Conservation (phyloP, 2,329 filamentous ascomycete genomes). For the Herpotrichia juniperi region DNA sequence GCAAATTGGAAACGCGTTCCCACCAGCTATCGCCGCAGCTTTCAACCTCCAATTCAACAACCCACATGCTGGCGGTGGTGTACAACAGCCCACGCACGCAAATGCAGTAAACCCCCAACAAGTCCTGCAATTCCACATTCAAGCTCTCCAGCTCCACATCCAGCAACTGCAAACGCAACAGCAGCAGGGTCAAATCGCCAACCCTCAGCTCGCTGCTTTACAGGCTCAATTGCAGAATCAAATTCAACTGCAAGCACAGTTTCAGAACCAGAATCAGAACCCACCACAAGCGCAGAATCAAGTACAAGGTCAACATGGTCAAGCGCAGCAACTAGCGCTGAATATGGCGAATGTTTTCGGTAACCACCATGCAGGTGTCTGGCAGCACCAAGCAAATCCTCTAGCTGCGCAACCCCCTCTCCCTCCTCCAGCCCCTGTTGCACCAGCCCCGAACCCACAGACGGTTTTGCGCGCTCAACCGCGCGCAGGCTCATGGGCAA, state of each 20-base stretch:
- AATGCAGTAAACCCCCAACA: constrained; percentile 1
- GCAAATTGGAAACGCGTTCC: background rate
- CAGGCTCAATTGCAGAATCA: constrained; percentile 13
- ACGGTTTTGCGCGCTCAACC: constrained; percentile 41
- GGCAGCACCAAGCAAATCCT: background rate
- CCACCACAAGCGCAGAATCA: background rate
- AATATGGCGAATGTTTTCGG: no score
- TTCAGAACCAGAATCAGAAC: constrained; percentile 4
- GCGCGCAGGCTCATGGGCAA: constrained; percentile 57
- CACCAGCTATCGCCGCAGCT: background rate
- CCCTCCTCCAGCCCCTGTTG: background rate
- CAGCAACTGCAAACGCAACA: constrained; percentile 10
- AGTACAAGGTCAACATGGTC: no score
- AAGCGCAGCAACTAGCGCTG: background rate
- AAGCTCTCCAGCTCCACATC: constrained; percentile 14
- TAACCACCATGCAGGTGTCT: no score
- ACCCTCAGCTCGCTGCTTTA: constrained; percentile 2
- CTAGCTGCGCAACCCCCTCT: background rate
- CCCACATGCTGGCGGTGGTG: background rate
- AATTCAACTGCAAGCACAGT: constrained; percentile 6
- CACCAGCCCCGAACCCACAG: constrained; percentile 19
- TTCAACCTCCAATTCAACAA: background rate
- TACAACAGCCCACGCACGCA: background rate
- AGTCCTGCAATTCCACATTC: constrained; percentile 10
- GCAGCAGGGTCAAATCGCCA: background rate